Evolutionary conservation across 2,329 filamentous ascomycete genomes (phyloP).

Genomic region (Sporothrix pseudoabietina): DNA sequence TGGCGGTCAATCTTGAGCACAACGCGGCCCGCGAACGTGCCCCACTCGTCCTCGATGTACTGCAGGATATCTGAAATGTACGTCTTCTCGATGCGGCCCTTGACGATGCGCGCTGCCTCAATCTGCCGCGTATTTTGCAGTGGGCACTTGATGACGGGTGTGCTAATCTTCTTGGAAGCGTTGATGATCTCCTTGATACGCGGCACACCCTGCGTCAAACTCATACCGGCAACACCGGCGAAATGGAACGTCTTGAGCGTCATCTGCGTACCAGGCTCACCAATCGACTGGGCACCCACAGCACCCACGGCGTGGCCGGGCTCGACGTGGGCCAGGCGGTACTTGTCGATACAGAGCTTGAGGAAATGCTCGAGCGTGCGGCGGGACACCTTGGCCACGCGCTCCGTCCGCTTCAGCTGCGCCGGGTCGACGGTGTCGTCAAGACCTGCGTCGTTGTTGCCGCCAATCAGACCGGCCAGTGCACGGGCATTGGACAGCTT

Average conservation of each 20-base stretch:
- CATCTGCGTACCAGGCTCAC: conserved; percentile 98
- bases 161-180: conserved; percentile 89
- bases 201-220: conserved; percentile 97
- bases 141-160: conserved; percentile 87
- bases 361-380: conserved; percentile 76
- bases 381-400: conserved; percentile 80
- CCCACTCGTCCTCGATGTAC: conserved; percentile 87
- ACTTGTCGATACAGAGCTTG: conserved; percentile 80
- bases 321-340: conserved; percentile 86
- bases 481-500: conserved; percentile 56
- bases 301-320: conserved; percentile 95
- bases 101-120: conserved; percentile 83
- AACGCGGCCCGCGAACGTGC: conserved; percentile 72
- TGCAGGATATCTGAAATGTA: conserved; percentile 79
- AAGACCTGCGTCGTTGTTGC: conserved; percentile 34
- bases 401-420: conserved; percentile 57
- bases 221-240: conserved; percentile 98
- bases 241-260: conserved; percentile 99
- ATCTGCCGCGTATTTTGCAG: conserved; percentile 75
- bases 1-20: conserved; percentile 79
- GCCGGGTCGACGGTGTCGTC: conserved; percentile 37
- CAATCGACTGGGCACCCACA: conserved; percentile 95
- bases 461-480: conserved; percentile 53
- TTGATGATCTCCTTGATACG: conserved; percentile 99
- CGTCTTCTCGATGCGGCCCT: conserved; percentile 93